These are phyloP conservation scores for Kuraishia piskuri DNA, from an alignment of 805 yeast species.

Conservation along the genomic window DNA sequence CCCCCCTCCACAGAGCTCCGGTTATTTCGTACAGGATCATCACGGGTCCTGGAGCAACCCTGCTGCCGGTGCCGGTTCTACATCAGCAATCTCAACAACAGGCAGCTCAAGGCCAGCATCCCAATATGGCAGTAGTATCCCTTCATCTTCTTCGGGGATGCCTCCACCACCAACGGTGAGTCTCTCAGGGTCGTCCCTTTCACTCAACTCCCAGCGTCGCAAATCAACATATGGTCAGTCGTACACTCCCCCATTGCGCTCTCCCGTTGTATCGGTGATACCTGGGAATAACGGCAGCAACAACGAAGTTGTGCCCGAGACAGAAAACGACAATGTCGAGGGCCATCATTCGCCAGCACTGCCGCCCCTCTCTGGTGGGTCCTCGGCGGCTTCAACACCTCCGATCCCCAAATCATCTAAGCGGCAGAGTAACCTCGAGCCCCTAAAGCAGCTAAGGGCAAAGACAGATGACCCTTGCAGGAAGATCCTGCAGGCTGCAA, in stretches of 20 bases:
- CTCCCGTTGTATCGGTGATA: background rate
- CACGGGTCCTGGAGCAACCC: background rate
- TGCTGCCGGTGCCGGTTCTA: background rate
- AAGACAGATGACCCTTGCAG: constrained; percentile 88
- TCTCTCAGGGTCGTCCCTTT: background rate
- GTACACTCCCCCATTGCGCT: background rate
- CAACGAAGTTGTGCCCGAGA: too few relatives aligned
- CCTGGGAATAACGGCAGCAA: too few relatives aligned
- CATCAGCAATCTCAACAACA: too few relatives aligned
- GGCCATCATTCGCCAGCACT: background rate
- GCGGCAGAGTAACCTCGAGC: constrained; percentile 33
- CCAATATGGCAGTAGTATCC: background rate
- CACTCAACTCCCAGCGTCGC: background rate
- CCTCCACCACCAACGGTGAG: background rate
- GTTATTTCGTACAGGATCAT: background rate
- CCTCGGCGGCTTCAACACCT: constrained; percentile 3
- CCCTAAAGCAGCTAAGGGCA: constrained; percentile 75
- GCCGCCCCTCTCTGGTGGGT: background rate
- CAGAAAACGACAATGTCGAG: background rate
- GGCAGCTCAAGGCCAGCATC: background rate
- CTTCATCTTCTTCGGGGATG: background rate
- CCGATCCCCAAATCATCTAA: constrained; percentile 4
- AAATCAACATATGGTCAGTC: background rate
- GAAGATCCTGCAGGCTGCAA: constrained; percentile 79
- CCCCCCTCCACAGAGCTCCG: background rate